These are phyloP conservation scores for Coemansia sp. DNA, from an alignment of 192 early-diverging fungal genomes.

Conservation along the genomic window DNA sequence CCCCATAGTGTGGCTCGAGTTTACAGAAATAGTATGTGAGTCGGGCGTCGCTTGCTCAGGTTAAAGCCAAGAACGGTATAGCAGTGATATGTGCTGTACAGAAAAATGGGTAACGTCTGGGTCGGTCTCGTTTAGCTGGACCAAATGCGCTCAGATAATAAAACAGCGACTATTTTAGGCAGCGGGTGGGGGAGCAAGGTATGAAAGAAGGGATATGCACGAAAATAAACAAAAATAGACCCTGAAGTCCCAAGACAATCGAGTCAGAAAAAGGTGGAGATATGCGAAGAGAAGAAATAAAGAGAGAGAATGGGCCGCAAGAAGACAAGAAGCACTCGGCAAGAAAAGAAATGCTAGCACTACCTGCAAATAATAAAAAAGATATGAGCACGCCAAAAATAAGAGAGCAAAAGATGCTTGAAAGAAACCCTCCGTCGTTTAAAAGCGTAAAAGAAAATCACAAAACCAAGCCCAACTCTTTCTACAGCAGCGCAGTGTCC, in stretches of 20 bases:
- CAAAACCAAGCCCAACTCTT: neutral
- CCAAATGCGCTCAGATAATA: neutral
- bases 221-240: conserved; percentile 9
- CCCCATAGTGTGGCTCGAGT: conserved; percentile 3
- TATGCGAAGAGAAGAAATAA: conserved; percentile 14
- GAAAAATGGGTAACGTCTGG: too few relatives aligned
- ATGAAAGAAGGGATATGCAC: conserved; percentile 4
- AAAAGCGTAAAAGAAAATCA: conserved; percentile 10
- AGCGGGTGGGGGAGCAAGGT: neutral
- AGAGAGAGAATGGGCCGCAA: conserved; percentile 2
- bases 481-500: neutral
- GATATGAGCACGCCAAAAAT: conserved; percentile 1
- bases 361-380: neutral
- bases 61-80: neutral
- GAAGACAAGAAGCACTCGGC: conserved; percentile 3
- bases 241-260: conserved; percentile 4
- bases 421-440: neutral
- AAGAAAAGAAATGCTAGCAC: neutral
- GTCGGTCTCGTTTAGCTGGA: too few relatives aligned
- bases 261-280: conserved; percentile 12
- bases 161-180: neutral
- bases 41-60: neutral
- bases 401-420: conserved; percentile 6
- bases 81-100: neutral
- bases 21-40: neutral